Base-by-base conservation (phyloP, 345 rosid species). In the Adansonia digitata region DNA sequence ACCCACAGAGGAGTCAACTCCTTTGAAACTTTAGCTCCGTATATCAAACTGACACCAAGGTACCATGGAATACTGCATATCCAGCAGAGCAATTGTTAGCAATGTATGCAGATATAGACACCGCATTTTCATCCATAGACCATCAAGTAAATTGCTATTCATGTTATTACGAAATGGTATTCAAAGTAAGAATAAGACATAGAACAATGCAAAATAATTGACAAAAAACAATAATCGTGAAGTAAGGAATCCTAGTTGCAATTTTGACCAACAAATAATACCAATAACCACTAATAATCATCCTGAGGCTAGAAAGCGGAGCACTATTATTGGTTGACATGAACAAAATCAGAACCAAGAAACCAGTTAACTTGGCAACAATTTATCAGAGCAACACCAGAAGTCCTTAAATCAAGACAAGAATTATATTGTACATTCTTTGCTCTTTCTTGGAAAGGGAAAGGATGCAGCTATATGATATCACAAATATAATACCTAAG, bases 1-100 rank as follows among this genome's bases (percentile, higher is more conserved):
- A 91, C 78, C 97, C 97, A 94, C 80, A 94, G 73, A 39, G 98
- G 97, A 15, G 84, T 80, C 83, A 94, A 77, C 82, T 94, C 97
- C 83, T 87, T 89, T 45, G 97, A 88, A 78, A 94, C 93, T 84
- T 85, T 88, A 39, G 82, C 78, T 39, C 98, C 98, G n/a, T 87
- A 89, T 18, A 83, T 75, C 20, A 82, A 75, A 72, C 84, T 89
- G 72, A 94, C 83, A 12, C 85, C 89, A 72, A 94, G 76, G 79
- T 82, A 92, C 75, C 83, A 78, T 37, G 97, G 97, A 71, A 83
- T 74, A 75, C 98, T 94, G 91, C 84, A 85, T 68, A 77, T 71
- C 45, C 14, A 49, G 49, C 75, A 69, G 22, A 65, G 31, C 53
- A 56, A 69, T 75, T 68, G 77, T 77, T 63, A 75, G 74, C 78